Evolutionary conservation across 768 basidiomycete species (phyloP).

Genomic region (Pleurotus cornucopiae): DNA sequence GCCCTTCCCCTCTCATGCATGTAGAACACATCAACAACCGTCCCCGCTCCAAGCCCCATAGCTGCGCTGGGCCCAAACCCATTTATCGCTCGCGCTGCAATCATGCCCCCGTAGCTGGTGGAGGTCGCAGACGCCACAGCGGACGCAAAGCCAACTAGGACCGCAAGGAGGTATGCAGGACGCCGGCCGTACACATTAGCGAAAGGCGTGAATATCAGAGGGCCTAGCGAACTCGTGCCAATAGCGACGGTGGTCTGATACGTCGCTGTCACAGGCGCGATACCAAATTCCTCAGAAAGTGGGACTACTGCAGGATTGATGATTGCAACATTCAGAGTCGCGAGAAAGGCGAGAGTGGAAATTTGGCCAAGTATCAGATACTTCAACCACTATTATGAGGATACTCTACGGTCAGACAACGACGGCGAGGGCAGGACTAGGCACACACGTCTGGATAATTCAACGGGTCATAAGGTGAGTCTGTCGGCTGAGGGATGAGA

Average conservation of each 20-base stretch:
- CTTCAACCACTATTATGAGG: slow-evolving; percentile 28
- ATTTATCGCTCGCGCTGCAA: slow-evolving; percentile 32
- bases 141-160: slow-evolving; percentile 29
- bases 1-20: slow-evolving; percentile 36
- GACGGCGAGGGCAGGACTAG: not conserved
- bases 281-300: slow-evolving; percentile 31
- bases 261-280: slow-evolving; percentile 31
- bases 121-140: slow-evolving; percentile 29
- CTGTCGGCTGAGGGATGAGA: slow-evolving; percentile 38
- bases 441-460: slow-evolving; percentile 32
- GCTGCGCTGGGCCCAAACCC: slow-evolving; percentile 32
- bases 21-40: slow-evolving; percentile 32
- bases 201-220: slow-evolving; percentile 33
- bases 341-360: slow-evolving; percentile 29
- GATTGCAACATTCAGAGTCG: slow-evolving; percentile 33
- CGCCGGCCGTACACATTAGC: slow-evolving; percentile 37
- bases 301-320: slow-evolving; percentile 35
- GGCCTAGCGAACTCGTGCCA: slow-evolving; percentile 30
- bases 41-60: slow-evolving; percentile 32
- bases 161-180: slow-evolving; percentile 30
- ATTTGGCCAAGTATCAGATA: slow-evolving; percentile 27
- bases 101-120: slow-evolving; percentile 25
- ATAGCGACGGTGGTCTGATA: slow-evolving; percentile 37
- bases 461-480: slow-evolving; percentile 34
- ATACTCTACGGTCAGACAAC: not conserved